phyloP scores from a whole-genome alignment of 441 rosid genomes.

The Bocquillonia castaneifolia region DNA sequence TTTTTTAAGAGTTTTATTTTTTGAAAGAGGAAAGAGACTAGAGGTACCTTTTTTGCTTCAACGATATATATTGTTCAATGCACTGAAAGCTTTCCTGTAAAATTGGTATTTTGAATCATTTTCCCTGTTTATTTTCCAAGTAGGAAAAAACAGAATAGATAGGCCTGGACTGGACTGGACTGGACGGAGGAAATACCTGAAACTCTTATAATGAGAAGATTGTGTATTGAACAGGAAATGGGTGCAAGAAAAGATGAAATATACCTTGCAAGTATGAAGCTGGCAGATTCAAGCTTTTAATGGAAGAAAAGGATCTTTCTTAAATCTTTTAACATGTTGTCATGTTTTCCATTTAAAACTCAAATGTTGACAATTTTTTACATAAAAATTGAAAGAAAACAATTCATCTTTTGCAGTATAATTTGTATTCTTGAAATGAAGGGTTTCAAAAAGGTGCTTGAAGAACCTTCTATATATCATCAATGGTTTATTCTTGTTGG shows the following conservation, averaged over 20 bases:
- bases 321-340: too few species aligned
- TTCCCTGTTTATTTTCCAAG: not conserved
- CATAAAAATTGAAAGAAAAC: too few species aligned
- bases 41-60: slow-evolving; percentile 23
- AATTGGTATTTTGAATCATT: not conserved
- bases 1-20: too few species aligned
- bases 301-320: slow-evolving; percentile 33
- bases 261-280: not conserved
- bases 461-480: too few species aligned
- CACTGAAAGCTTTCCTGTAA: slow-evolving; percentile 1
- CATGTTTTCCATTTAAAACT: too few species aligned
- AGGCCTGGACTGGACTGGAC: too few species aligned
- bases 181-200: too few species aligned
- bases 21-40: not conserved
- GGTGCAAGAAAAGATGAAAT: slow-evolving; percentile 12
- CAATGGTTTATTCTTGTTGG: too few species aligned
- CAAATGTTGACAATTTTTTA: too few species aligned
- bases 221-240: slow-evolving; percentile 16
- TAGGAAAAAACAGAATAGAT: slow-evolving; percentile 7
- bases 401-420: too few species aligned
- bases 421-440: too few species aligned
- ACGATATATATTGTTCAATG: slow-evolving; percentile 18
- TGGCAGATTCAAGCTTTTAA: slow-evolving; percentile 24
- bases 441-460: too few species aligned
- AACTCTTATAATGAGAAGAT: not conserved